Evolutionary conservation across 208 protist species (phyloP).

Genomic region (Angomonas ambiguus): DNA sequence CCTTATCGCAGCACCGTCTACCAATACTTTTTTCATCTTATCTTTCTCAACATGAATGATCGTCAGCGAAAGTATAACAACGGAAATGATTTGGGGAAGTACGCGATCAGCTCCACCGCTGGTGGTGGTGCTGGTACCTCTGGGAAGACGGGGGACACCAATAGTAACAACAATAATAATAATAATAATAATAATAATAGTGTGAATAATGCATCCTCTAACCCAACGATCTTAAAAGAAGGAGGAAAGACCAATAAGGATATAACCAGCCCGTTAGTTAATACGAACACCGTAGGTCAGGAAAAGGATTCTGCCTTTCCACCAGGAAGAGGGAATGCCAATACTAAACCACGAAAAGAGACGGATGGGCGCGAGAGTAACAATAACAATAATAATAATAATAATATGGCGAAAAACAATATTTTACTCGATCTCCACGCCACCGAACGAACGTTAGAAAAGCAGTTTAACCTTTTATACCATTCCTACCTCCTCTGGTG

Average conservation of each 20-base stretch:
- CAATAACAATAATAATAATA: constrained; percentile 1
- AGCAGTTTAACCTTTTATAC: not conserved
- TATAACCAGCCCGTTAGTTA: no score
- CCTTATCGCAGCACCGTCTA: constrained; percentile 73
- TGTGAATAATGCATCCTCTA: not conserved
- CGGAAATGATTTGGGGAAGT: no score
- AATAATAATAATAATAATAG: not conserved
- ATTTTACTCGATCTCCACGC: not conserved
- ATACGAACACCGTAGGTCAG: no score
- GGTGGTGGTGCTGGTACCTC: no score
- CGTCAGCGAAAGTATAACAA: no score
- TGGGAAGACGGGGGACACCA: no score
- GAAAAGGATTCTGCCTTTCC: no score
- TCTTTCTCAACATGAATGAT: not conserved
- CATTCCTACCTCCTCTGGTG: not conserved
- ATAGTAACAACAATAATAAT: constrained; percentile 12
- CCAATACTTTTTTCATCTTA: constrained; percentile 74
- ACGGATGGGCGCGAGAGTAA: no score
- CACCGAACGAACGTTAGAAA: not conserved
- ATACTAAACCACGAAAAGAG: not conserved
- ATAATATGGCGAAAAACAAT: not conserved
- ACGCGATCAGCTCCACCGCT: no score
- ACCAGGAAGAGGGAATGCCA: not conserved
- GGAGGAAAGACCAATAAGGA: no score
- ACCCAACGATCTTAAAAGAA: no score